Evolutionary conservation across 2,329 filamentous ascomycete species (phyloP), one percentile per base, ranked within the genome.

Genomic region (Drechslerella coelobrocha): DNA sequence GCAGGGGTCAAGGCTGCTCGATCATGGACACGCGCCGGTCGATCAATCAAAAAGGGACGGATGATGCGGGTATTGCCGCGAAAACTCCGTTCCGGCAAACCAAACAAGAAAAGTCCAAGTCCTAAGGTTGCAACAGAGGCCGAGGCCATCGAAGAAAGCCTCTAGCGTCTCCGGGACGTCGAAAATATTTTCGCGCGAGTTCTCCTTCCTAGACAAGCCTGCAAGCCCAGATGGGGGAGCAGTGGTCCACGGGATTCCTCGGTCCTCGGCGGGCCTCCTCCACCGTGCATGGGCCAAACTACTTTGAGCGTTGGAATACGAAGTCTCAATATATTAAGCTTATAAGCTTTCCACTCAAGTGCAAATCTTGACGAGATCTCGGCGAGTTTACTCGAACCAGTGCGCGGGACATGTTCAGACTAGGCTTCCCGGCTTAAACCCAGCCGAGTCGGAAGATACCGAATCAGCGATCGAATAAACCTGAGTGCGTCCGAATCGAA

Each of bases 1-100:
- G 27, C 62, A 60, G 31, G 54, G 55, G 23, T 45, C 39, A 57
- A 50, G 23, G 19, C 14, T 56, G 19, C 24, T 24, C n/a, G 23
- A 34, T 41, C 47, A 23, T 43, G 51, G 50, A 55, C 56, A 61
- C 51, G 50, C 45, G 52, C 57, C 26, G 29, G 27, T 52, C 26
- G 57, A 17, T 24, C 24, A 41, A 50, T 19, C 23, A 37, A 48
- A 17, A 27, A 12, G n/a, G 50, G 12, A 31, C 9, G 19, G 8
- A 9, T 6, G 4, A 41, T 47, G 45, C 56, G 52, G 56, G 63
- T 57, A 69, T 61, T 61, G 56, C 57, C 63, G 63, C 63, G 41
- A 57, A 23, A 47, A 53, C n/a, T n/a, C n/a, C 17, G 10, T 23
- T 45, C 41, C 29, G n/a, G n/a, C n/a, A n/a, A n/a, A n/a, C n/a